Base-by-base conservation (phyloP, 352 stramenopile species). In the Globisporangium nagaii region DNA sequence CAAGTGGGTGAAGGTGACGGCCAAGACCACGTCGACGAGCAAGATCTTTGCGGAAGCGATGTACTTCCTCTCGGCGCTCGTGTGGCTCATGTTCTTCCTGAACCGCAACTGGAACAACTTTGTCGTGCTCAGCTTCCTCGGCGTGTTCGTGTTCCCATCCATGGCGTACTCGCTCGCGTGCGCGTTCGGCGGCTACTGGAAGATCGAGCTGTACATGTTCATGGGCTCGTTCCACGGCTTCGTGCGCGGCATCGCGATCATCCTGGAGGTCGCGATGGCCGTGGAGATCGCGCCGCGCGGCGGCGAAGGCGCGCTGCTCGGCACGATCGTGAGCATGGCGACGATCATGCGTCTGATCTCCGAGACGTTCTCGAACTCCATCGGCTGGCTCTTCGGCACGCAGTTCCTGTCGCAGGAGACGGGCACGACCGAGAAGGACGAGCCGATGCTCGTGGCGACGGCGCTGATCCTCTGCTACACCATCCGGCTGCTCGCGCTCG, bases 221-320 rank as follows among this genome's bases (percentile, higher is more conserved):
- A 58, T 78, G 13, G 66, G 49, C 35, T 61, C 66, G 7, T 52
- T 75, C 15, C 63, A 58, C n/a, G 69, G 66, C 25, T 82, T 77
- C 25, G 40, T 76, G 10, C 69, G 64, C 19, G 62, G 56, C 11
- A 42, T 62, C 6, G 47, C 76, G 11, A 46, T 76, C 36, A 63
- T 82, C 27, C 32, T 82, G 8, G 58, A 77, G 22, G 47, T 82
- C 8, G 64, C 65, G 22, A 68, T 76, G 13, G 60, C 52, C 0
- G 66, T 72, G 4, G 72, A 82, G 52, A 79, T 82, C 36, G 72
- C 72, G 4, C 69, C 66, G 15, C 49, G 68, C 1, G 69, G 69
- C 9, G 66, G 58, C 0, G 72, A 82, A 63, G 72, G 69, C 22
- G 69, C 66, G 12, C 65, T 74, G 20, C 53, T 82, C 0, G 69